phyloP scores from a whole-genome alignment of 129 eudicot genomes.

The Deinandra increscens region DNA sequence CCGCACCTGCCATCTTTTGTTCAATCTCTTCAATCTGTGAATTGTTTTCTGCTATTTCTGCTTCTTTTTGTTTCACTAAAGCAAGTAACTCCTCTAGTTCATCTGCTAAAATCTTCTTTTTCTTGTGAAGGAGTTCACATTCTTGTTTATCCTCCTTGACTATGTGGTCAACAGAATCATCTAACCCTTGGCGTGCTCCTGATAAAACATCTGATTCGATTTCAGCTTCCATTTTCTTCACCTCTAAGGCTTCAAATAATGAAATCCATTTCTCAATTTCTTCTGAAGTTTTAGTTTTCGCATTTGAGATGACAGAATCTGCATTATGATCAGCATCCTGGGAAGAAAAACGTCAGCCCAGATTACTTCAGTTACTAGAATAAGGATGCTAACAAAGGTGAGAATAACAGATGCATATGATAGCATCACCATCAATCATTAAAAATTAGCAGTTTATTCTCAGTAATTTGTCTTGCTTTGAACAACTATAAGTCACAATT shows the following conservation, averaged over 20 bases:
- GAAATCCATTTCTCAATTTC: slow-evolving; percentile 55
- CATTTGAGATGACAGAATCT: slow-evolving; percentile 49
- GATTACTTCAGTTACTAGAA: slow-evolving; percentile 9
- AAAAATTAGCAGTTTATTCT: not conserved
- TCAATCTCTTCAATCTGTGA: slow-evolving; percentile 49
- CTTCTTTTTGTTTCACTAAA: slow-evolving; percentile 74
- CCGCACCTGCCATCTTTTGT: slow-evolving; percentile 52
- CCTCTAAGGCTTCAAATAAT: slow-evolving; percentile 52
- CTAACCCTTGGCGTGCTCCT: slow-evolving; percentile 46
- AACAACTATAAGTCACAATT: not conserved
- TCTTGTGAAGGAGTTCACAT: slow-evolving; percentile 49
- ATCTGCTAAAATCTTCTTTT: slow-evolving; percentile 44
- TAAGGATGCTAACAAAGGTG: slow-evolving; percentile 9
- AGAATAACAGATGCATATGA: not conserved
- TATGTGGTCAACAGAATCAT: slow-evolving; percentile 50
- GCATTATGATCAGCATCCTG: slow-evolving; percentile 72
- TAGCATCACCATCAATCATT: not conserved
- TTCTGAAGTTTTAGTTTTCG: slow-evolving; percentile 47
- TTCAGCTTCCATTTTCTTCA: slow-evolving; percentile 57
- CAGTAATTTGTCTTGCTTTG: slow-evolving; percentile 8
- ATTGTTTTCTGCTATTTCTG: slow-evolving; percentile 67
- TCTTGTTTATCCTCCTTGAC: slow-evolving; percentile 60
- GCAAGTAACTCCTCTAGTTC: slow-evolving; percentile 61
- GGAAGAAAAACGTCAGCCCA: slow-evolving; percentile 15
- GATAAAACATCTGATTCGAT: slow-evolving; percentile 51